Conservation (phyloP, 768 basidiomycete species). For the Mycena epipterygia region DNA sequence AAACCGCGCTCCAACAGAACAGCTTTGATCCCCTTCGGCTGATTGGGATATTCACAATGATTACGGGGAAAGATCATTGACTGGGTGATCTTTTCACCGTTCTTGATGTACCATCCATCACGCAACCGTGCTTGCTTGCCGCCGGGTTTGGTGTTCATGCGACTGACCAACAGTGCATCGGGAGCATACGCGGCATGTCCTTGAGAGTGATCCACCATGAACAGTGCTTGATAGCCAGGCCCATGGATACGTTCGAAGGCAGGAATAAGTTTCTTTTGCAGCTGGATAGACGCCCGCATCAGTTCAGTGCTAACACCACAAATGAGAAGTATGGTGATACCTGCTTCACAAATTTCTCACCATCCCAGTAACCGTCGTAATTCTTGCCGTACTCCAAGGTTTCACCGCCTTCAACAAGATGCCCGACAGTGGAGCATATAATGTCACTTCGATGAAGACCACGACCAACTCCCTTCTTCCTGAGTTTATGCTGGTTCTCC, state of each 20-base stretch:
- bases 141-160: slow-evolving; percentile 42
- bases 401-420: slow-evolving; percentile 48
- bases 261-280: slow-evolving; percentile 49
- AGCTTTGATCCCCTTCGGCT: not conserved
- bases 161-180: not conserved
- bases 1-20: not conserved
- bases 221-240: not conserved
- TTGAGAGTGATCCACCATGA: not conserved
- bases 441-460: slow-evolving; percentile 54
- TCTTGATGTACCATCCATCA: slow-evolving; percentile 35
- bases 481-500: slow-evolving; percentile 47
- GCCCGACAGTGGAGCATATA: slow-evolving; percentile 50
- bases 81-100: not conserved
- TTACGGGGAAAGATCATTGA: not conserved
- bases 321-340: no score
- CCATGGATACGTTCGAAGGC: slow-evolving; percentile 39
- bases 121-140: slow-evolving; percentile 41
- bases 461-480: slow-evolving; percentile 54
- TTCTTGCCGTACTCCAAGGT: slow-evolving; percentile 58
- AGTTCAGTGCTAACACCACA: no score
- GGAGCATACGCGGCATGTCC: not conserved
- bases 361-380: slow-evolving; percentile 56
- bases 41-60: not conserved
- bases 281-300: no score
- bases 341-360: slow-evolving; percentile 44